Evolutionary conservation across 2,329 filamentous ascomycete species (phyloP).

Genomic region (Dactylellina parvicollis): DNA sequence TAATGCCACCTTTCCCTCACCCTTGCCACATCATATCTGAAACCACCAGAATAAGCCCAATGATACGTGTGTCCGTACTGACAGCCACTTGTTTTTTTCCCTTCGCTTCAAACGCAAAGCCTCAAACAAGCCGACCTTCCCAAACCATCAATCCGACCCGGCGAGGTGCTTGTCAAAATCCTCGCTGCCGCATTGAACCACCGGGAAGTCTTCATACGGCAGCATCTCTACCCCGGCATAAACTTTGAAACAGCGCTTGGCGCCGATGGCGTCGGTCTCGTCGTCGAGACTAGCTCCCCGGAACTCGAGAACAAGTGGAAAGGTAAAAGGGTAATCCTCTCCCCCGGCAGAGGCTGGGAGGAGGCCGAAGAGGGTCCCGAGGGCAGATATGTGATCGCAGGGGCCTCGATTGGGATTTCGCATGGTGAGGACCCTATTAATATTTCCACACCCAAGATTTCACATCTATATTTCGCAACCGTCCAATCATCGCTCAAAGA

Average conservation of each 20-base stretch:
- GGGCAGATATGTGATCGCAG: conserved; percentile 71
- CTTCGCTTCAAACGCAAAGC: conserved; percentile 57
- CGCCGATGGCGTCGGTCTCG: conserved; percentile 81
- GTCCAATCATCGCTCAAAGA: conserved; percentile 44
- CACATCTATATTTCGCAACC: background rate
- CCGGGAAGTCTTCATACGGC: conserved; percentile 92
- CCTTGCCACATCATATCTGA: conserved; percentile 39
- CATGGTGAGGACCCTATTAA: conserved; percentile 50
- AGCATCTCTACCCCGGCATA: conserved; percentile 87
- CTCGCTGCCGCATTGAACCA: conserved; percentile 88
- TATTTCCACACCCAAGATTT: conserved; percentile 6
- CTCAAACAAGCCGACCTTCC: conserved; percentile 71
- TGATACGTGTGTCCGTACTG: conserved; percentile 23
- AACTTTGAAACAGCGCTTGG: conserved; percentile 79
- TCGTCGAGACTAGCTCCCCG: conserved; percentile 71
- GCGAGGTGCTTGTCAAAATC: conserved; percentile 78
- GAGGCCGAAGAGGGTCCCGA: conserved; percentile 78
- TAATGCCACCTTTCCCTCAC: conserved; percentile 27
- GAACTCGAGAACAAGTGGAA: conserved; percentile 68
- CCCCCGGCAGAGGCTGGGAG: conserved; percentile 81
- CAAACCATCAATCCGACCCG: conserved; percentile 69
- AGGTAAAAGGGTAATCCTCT: conserved; percentile 78
- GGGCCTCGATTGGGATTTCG: conserved; percentile 72
- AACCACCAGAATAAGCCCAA: conserved; percentile 9
- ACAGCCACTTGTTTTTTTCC: conserved; percentile 31